Base-by-base conservation (phyloP, 177 flowering plant species). In the Vitis hybrid region DNA sequence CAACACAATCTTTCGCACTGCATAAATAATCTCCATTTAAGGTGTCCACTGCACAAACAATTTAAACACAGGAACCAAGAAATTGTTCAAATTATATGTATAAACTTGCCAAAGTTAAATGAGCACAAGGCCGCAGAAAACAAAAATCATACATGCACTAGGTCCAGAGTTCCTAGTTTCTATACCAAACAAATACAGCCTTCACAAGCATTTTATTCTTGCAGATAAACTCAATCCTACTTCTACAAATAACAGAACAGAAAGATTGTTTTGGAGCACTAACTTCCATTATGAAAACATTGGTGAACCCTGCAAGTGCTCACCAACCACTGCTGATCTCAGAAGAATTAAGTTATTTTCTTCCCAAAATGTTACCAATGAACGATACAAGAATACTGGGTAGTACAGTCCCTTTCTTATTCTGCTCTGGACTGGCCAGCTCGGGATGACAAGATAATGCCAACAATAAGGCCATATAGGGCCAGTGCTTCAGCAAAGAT, bases 401-500 rank as follows among this genome's bases (percentile, higher is more conserved):
- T 54, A 48, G 66, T 51, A 30, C 16, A 7, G 24, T 24, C 48
- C 21, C 66, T 55, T 62, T 46, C 78, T 79, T 56, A 81, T 2
- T 81, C 84, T 35, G 76, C 80, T 56, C 84, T 76, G 57, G 96
- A 91, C 70, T 91, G 96, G 62, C 96, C 96, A 74, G 96, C 93
- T 72, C 93, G 80, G 27, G 96, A 91, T 67, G 93, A 91, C 76
- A 91, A 74, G 74, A 91, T 91, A 79, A 89, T 91, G 71, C 96
- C 96, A 32, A 91, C 96, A 73, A 91, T 89, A 70, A 91, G 96
- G 48, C 96, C 96, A 64, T 91, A 91, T 46, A 91, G 79, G 16
- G 92, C 96, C 70, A 91, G 80, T 1, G 96, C 96, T 85, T 91
- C 96, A 71, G 96, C 96, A 63, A 91, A 91, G 71, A 91, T 91